These are phyloP conservation scores for Ganoderma sinense DNA, from an alignment of 1,284 basidiomycete genomes.

Conservation along the genomic window DNA sequence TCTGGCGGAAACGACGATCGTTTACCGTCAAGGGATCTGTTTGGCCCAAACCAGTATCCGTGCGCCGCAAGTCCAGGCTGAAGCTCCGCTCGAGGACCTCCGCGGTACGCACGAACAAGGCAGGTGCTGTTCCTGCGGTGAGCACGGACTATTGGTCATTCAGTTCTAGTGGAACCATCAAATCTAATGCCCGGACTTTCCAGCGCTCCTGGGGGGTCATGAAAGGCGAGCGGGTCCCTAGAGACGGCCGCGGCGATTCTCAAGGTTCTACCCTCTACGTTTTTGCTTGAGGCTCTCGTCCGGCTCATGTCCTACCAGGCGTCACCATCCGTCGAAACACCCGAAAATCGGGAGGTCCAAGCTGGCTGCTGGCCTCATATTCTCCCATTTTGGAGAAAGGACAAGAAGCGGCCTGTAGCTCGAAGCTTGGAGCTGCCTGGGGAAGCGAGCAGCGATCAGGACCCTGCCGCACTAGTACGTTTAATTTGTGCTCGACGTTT, in stretches of 20 bases:
- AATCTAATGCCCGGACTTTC: neutral
- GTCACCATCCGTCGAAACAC: neutral
- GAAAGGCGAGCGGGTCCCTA: neutral
- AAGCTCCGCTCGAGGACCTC: constrained; percentile 3
- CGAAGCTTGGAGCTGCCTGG: neutral
- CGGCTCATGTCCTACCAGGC: neutral
- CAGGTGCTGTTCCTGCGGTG: constrained; percentile 18
- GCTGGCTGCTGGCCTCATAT: constrained; percentile 17
- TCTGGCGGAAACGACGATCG: neutral
- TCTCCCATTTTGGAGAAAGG: constrained; percentile 1
- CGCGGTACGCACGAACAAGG: neutral
- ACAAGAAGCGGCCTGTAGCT: neutral
- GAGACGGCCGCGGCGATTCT: neutral
- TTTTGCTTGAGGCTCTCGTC: neutral
- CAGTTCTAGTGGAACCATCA: neutral
- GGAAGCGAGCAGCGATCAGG: neutral
- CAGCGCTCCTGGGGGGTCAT: constrained; percentile 5
- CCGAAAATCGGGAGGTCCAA: neutral
- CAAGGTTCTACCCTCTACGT: neutral
- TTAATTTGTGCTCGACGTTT: neutral
- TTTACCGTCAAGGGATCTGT: neutral
- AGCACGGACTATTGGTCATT: constrained; percentile 27
- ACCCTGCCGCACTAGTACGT: neutral
- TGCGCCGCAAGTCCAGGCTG: too few species aligned
- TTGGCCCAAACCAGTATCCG: neutral